Base-by-base conservation (phyloP, 2,329 filamentous ascomycete species). In the Botrytis fabae region DNA sequence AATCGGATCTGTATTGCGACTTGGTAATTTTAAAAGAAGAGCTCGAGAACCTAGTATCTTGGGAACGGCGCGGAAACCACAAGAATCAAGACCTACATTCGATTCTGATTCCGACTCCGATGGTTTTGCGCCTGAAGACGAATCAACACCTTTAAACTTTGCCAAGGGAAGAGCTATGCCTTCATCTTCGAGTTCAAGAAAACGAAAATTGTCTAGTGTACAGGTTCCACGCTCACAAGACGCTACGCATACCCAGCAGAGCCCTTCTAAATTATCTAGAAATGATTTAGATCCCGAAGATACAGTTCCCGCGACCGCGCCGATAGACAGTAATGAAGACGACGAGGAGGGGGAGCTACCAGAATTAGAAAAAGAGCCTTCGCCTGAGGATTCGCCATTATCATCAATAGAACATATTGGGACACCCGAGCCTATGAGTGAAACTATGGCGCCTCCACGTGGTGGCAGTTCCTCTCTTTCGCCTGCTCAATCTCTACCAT, bases 111-210 rank as follows among this genome's bases (percentile, higher is more conserved):
- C 87, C 73, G 77, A 79, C 20, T 79, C 79, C 46, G 85, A 87
- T 35, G 85, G 87, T 76, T 91, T 89, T 78, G 86, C 84, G 69
- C 91, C 86, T 0, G 90, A 92, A 73, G 90, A 89, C 42, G 90
- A 92, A 82, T 91, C 90, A 25, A 93, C 91, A 10, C 91, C 91
- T 5, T 78, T 91, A 40, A 87, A 89, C 73, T 81, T 86, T 32
- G 82, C 83, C 51, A 86, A 83, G 25, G 40, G n/a, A 5, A 54
- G 68, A 38, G 48, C 54, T 70, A 46, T 64, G n/a, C 57, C 68
- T 63, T 63, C 65, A 28, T 71, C 61, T n/a, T 76, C 78, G 32
- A 82, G 82, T 69, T 81, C 86, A 14, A 84, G 85, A 68, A 91
- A 91, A 79, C 84, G 89, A 60, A 91, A 90, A 79, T 54, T 81